Percentiles rank a stretch among this genome's conserved stretches.
phyloP scores from a whole-genome alignment of 1,284 basidiomycete species.

The Cryptococcus wingfieldii region DNA sequence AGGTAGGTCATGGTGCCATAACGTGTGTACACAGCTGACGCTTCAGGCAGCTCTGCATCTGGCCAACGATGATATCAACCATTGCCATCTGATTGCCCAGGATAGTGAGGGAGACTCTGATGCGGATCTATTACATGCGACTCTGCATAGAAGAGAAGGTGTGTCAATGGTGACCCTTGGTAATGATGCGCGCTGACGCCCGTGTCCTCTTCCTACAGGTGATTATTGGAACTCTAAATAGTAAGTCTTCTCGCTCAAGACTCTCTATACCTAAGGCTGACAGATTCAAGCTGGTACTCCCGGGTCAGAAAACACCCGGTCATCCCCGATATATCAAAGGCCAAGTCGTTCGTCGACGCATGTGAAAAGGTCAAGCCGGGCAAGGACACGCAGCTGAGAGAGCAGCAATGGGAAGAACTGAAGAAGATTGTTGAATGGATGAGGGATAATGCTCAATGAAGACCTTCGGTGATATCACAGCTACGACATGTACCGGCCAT shows the following conservation, averaged over 20 bases:
- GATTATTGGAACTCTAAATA: slow-evolving; percentile 50
- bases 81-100: slow-evolving; percentile 42
- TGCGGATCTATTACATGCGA: slow-evolving; percentile 45
- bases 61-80: slow-evolving; percentile 46
- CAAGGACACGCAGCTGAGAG: slow-evolving; percentile 21
- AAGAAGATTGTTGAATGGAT: slow-evolving; percentile 41
- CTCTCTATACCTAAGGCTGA: background rate
- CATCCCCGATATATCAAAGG: slow-evolving; percentile 17
- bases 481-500: too few relatives aligned
- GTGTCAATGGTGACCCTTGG: background rate
- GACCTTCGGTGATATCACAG: too few relatives aligned
- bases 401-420: slow-evolving; percentile 43
- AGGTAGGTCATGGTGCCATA: slow-evolving; percentile 17
- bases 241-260: slow-evolving; percentile 20
- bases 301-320: slow-evolving; percentile 34
- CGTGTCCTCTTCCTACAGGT: slow-evolving; percentile 15
- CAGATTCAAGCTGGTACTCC: slow-evolving; percentile 35
- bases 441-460: slow-evolving; percentile 26
- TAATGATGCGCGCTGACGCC: background rate
- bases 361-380: slow-evolving; percentile 25
- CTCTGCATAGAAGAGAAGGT: slow-evolving; percentile 45
- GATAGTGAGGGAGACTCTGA: slow-evolving; percentile 40
- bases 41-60: slow-evolving; percentile 37
- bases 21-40: background rate
- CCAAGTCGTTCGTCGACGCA: slow-evolving; percentile 41